Percentiles rank a stretch among this genome's conserved stretches.
Evolutionary conservation across 1,284 basidiomycete genomes (phyloP).

Genomic region (Ganoderma resinaceum): DNA sequence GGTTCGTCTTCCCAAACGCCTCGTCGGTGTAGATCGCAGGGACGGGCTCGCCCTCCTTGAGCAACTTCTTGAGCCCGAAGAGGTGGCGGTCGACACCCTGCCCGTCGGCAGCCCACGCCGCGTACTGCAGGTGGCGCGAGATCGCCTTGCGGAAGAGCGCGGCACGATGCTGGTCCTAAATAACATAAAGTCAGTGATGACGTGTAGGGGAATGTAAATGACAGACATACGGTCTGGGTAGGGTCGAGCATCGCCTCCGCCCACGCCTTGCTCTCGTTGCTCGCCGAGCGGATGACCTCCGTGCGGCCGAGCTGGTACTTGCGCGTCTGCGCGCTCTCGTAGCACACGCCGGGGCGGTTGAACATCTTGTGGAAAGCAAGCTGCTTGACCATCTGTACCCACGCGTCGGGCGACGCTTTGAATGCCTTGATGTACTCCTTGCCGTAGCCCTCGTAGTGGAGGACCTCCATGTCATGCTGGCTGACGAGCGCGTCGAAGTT

Average conservation of each 20-base stretch:
- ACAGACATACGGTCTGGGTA: conserved; percentile 40
- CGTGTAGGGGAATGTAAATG: neutral
- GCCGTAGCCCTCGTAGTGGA: conserved; percentile 93
- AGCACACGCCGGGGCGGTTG: conserved; percentile 83
- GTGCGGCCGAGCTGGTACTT: conserved; percentile 93
- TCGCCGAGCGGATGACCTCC: conserved; percentile 91
- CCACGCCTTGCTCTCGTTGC: conserved; percentile 87
- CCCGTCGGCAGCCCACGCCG: conserved; percentile 91
- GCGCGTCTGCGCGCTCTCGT: conserved; percentile 95
- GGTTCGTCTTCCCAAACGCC: conserved; percentile 73
- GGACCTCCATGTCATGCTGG: conserved; percentile 84
- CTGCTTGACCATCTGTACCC: conserved; percentile 96
- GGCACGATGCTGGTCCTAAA: conserved; percentile 68
- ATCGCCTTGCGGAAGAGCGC: conserved; percentile 82
- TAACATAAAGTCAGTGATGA: neutral
- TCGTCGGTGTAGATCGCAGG: conserved; percentile 85
- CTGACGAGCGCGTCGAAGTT: conserved; percentile 83
- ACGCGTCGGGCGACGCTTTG: conserved; percentile 93
- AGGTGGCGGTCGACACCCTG: conserved; percentile 97
- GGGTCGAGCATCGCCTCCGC: conserved; percentile 87
- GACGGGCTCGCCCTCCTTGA: conserved; percentile 78
- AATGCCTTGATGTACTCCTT: conserved; percentile 90
- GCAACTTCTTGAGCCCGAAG: conserved; percentile 89
- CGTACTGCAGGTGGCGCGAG: conserved; percentile 87
- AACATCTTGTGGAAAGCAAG: conserved; percentile 93